Conservation (phyloP, 371 early-diverging fungal species). For the Mortierella sp. region DNA sequence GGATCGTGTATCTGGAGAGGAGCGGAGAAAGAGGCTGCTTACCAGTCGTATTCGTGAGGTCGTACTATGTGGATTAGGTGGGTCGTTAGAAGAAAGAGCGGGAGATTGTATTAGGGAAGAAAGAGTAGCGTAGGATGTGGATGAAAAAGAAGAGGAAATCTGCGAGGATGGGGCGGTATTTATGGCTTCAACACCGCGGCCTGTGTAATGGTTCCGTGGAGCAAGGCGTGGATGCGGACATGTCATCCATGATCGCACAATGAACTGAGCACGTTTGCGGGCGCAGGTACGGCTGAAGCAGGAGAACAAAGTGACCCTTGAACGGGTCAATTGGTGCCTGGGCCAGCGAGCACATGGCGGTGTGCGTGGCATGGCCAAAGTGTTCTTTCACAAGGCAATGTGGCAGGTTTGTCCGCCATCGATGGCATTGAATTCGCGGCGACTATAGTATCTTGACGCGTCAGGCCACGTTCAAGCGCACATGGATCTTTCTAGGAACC, state of each 20-base stretch:
- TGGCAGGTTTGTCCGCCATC: too few relatives aligned
- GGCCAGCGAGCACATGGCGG: conserved; percentile 33
- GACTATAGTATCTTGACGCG: too few relatives aligned
- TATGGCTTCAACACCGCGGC: background rate
- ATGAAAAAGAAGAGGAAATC: background rate
- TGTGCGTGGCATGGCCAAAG: conserved; percentile 42
- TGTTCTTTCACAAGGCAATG: conserved; percentile 34
- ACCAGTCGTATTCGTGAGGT: too few relatives aligned
- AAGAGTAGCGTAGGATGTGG: background rate
- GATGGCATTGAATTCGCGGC: too few relatives aligned
- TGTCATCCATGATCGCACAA: background rate
- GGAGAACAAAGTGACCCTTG: too few relatives aligned
- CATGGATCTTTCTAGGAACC: too few relatives aligned
- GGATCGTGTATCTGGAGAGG: too few relatives aligned
- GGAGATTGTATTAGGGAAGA: background rate
- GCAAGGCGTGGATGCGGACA: conserved; percentile 1
- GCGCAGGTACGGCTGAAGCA: background rate
- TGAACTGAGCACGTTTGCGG: background rate
- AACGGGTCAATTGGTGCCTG: conserved; percentile 12
- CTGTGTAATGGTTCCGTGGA: conserved; percentile 36
- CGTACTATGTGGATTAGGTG: conserved; percentile 1
- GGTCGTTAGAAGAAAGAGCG: background rate
- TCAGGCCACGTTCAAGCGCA: too few relatives aligned
- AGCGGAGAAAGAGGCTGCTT: too few relatives aligned
- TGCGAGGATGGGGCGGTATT: background rate